phyloP scores from a whole-genome alignment of 495 filamentous ascomycete species.

The Hypoxylon crocopeplum region DNA sequence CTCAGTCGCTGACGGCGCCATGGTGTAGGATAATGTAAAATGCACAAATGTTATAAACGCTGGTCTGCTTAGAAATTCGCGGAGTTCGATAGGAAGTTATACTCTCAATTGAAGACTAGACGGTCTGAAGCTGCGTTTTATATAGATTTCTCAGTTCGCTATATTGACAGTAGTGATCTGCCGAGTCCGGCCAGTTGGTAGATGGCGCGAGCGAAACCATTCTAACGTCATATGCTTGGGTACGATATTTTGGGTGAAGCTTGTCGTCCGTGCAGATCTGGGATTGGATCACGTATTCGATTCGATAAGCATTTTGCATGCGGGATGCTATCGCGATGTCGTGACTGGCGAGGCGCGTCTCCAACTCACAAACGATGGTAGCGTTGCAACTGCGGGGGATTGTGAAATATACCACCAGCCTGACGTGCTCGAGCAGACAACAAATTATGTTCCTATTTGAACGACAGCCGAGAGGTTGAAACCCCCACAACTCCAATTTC shows the following conservation, averaged over 20 bases:
- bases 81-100: not conserved
- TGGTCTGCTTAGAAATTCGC: no score
- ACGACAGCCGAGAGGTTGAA: no score
- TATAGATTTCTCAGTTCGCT: constrained; percentile 1
- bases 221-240: constrained; percentile 27
- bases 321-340: constrained; percentile 16
- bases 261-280: not conserved
- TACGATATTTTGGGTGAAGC: not conserved
- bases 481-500: no score
- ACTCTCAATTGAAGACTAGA: not conserved
- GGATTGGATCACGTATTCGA: constrained; percentile 14
- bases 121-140: not conserved
- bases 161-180: not conserved
- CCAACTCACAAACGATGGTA: not conserved
- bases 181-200: constrained; percentile 22
- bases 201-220: constrained; percentile 25
- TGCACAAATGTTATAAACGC: not conserved
- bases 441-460: no score
- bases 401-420: constrained; percentile 18
- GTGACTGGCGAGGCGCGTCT: constrained; percentile 20
- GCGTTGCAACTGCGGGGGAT: constrained; percentile 20
- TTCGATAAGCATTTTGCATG: constrained; percentile 21
- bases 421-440: constrained; percentile 38
- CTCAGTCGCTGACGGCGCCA: constrained; percentile 40
- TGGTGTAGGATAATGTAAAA: constrained; percentile 16